Percentiles rank a stretch among this genome's conserved stretches.
These are phyloP conservation scores for Talaromyces funiculosus DNA, from an alignment of 2,329 filamentous ascomycete genomes.

Conservation along the genomic window DNA sequence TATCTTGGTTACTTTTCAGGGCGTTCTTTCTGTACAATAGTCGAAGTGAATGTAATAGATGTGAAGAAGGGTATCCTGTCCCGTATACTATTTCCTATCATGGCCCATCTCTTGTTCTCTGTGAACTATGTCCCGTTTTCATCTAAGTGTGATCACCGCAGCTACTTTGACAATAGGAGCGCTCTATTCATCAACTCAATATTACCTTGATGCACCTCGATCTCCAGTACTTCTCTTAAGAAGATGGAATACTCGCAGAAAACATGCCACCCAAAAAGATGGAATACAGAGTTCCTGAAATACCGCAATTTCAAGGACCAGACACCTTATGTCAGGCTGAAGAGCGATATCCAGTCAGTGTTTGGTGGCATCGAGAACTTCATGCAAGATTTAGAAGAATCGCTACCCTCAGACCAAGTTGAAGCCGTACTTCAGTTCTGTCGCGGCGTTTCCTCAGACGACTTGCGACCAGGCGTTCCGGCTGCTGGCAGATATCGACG, in stretches of 20 bases:
- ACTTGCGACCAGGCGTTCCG: background rate
- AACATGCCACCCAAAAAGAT: background rate
- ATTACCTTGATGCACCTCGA: background rate
- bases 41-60: background rate
- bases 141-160: background rate
- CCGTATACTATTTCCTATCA: background rate
- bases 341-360: background rate
- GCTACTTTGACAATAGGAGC: background rate
- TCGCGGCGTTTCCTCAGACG: background rate
- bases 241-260: background rate
- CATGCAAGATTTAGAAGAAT: background rate
- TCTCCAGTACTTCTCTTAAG: background rate
- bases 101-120: background rate
- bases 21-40: background rate
- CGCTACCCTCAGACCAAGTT: background rate
- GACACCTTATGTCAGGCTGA: background rate
- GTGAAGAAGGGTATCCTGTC: no score
- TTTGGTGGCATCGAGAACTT: background rate
- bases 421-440: background rate
- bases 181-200: background rate
- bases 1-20: no score
- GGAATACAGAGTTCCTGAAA: background rate
- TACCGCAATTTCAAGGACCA: background rate
- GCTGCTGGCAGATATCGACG: background rate
- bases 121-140: background rate